A percentile compares a stretch with the other conserved stretches of the same genome.
Evolutionary conservation across 108 stramenopile species (phyloP).

Genomic region (Skeletonema marinoi): DNA sequence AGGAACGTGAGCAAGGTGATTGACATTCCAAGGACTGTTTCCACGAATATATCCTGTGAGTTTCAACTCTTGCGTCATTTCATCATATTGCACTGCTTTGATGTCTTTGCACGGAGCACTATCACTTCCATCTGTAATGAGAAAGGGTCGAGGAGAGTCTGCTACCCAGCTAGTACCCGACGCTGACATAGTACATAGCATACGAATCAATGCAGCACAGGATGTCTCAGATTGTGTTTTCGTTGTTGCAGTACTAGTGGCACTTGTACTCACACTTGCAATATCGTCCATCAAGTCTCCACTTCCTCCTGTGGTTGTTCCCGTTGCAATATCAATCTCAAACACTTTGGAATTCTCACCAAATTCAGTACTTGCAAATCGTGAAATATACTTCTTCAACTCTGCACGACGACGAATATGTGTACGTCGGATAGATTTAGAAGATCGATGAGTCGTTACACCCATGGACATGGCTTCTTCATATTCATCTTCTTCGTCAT

Average conservation of each 20-base stretch:
- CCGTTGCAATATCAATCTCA: conserved; percentile 59
- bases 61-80: conserved; percentile 55
- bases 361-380: conserved; percentile 82
- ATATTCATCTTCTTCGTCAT: conserved; percentile 27
- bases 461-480: conserved; percentile 31
- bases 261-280: not conserved
- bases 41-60: conserved; percentile 94
- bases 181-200: conserved; percentile 72
- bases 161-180: conserved; percentile 80
- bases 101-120: conserved; percentile 7
- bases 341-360: conserved; percentile 70
- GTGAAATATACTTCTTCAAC: conserved; percentile 70
- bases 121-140: conserved; percentile 59
- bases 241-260: conserved; percentile 8
- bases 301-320: not conserved
- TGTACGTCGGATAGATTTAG: conserved; percentile 64
- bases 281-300: conserved; percentile 13
- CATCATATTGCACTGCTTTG: conserved; percentile 56
- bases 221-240: conserved; percentile 30
- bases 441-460: conserved; percentile 48
- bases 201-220: conserved; percentile 60
- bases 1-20: conserved; percentile 86
- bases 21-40: conserved; percentile 78
- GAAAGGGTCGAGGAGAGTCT: conserved; percentile 68
- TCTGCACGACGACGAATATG: conserved; percentile 78